Conservation (phyloP, 306 rosid genomes). For the Dryas octopetala region DNA sequence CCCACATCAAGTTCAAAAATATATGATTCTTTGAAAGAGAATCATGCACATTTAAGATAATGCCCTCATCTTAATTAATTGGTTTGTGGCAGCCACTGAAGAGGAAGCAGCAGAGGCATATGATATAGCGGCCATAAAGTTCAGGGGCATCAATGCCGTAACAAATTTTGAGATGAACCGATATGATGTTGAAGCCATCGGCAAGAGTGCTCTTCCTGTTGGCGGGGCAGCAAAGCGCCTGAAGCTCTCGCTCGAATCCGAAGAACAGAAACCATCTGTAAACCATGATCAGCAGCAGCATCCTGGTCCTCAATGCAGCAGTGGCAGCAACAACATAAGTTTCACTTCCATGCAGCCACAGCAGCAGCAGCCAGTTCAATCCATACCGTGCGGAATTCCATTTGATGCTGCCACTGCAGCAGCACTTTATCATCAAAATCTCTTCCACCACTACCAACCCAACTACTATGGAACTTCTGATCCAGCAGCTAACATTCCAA, state of each 20-base stretch:
- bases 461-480: slow-evolving; percentile 36
- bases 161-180: slow-evolving; percentile 95
- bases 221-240: slow-evolving; percentile 92
- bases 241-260: slow-evolving; percentile 70
- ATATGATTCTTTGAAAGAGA: not conserved
- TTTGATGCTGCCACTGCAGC: slow-evolving; percentile 49
- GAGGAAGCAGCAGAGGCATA: slow-evolving; percentile 99
- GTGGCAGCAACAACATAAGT: slow-evolving; percentile 50
- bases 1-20: not conserved
- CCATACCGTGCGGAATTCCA: slow-evolving; percentile 67
- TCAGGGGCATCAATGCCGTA: slow-evolving; percentile 86
- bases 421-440: slow-evolving; percentile 62
- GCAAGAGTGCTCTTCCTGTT: slow-evolving; percentile 74
- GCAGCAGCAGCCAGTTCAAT: slow-evolving; percentile 26
- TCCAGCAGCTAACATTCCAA: slow-evolving; percentile 15
- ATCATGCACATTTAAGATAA: not conserved
- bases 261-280: slow-evolving; percentile 53
- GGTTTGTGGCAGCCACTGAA: slow-evolving; percentile 65
- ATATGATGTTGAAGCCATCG: slow-evolving; percentile 83
- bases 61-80: not conserved
- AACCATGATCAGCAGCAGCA: slow-evolving; percentile 48
- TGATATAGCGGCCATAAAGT: slow-evolving; percentile 93
- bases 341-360: slow-evolving; percentile 60
- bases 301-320: slow-evolving; percentile 40
- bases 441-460: slow-evolving; percentile 63